Percentiles rank a stretch among this genome's conserved stretches.
phyloP scores from a whole-genome alignment of 2,329 filamentous ascomycete species.

The Aspergillus sp. region DNA sequence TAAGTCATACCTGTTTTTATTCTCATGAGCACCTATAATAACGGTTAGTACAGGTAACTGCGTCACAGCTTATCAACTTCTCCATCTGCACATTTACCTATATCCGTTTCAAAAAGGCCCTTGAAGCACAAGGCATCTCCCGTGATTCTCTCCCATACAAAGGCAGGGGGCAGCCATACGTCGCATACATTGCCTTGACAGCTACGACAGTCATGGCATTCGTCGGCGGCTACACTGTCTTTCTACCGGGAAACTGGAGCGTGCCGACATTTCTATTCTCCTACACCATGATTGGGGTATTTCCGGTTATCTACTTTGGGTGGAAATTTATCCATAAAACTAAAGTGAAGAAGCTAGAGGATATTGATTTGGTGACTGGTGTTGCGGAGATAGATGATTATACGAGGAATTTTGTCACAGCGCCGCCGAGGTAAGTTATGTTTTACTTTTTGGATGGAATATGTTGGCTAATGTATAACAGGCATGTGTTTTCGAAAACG shows the following conservation, averaged over 20 bases:
- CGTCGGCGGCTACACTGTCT: constrained; percentile 71
- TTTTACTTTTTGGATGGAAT: background rate
- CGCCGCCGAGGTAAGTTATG: constrained; percentile 47
- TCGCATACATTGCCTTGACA: constrained; percentile 61
- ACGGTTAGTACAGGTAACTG: constrained; percentile 49
- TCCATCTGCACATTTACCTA: constrained; percentile 66
- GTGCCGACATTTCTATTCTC: constrained; percentile 69
- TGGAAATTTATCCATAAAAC: constrained; percentile 70
- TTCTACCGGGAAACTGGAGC: constrained; percentile 65
- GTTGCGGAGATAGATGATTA: constrained; percentile 66
- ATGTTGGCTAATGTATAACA: constrained; percentile 5
- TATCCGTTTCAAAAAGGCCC: constrained; percentile 66
- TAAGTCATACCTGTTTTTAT: constrained; percentile 14
- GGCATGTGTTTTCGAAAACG: constrained; percentile 16
- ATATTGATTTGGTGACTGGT: constrained; percentile 61
- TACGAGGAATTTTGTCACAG: constrained; percentile 54
- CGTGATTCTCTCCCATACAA: constrained; percentile 66
- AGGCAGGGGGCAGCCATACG: constrained; percentile 65
- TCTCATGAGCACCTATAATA: no score
- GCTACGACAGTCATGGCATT: constrained; percentile 68
- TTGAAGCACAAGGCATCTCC: constrained; percentile 64
- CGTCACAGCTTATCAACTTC: constrained; percentile 71
- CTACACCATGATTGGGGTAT: constrained; percentile 70
- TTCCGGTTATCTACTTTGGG: constrained; percentile 62
- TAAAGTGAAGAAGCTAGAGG: constrained; percentile 49